A percentile compares a stretch with the other conserved stretches of the same genome.
These are phyloP conservation scores for Solidago caesia DNA, from an alignment of 129 eudicot genomes.

Conservation along the genomic window DNA sequence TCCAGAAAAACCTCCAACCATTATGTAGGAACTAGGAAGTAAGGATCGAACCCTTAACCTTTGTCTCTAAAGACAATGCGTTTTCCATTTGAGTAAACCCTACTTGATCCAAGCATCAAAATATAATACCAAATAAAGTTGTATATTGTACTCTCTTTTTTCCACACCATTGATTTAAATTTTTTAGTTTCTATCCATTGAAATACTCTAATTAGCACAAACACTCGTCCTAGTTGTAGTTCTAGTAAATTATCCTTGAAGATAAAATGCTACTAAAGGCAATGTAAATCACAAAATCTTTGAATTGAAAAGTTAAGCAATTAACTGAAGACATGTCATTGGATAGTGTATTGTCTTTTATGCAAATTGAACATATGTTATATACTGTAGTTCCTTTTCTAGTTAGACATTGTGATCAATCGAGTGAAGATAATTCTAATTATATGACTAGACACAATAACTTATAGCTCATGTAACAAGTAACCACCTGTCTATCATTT, in stretches of 20 bases:
- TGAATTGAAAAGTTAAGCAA: neutral
- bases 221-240: too few species aligned
- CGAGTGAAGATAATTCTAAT: neutral
- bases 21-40: too few species aligned
- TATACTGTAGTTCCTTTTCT: neutral
- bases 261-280: neutral
- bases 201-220: too few species aligned
- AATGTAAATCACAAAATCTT: neutral
- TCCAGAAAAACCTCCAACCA: too few species aligned
- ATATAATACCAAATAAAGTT: too few species aligned
- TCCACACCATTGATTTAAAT: too few species aligned
- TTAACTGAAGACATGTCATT: conserved; percentile 11
- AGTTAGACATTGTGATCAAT: conserved; percentile 20
- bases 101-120: too few species aligned
- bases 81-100: too few species aligned
- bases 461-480: conserved; percentile 10
- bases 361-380: neutral
- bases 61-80: too few species aligned
- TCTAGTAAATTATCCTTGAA: neutral
- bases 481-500: neutral
- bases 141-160: too few species aligned
- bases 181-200: too few species aligned
- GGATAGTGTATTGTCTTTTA: neutral
- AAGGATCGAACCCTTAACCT: too few species aligned
- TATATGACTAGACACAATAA: conserved; percentile 6